Conservation (phyloP, 2,329 filamentous ascomycete species). For the Exophiala sp. region DNA sequence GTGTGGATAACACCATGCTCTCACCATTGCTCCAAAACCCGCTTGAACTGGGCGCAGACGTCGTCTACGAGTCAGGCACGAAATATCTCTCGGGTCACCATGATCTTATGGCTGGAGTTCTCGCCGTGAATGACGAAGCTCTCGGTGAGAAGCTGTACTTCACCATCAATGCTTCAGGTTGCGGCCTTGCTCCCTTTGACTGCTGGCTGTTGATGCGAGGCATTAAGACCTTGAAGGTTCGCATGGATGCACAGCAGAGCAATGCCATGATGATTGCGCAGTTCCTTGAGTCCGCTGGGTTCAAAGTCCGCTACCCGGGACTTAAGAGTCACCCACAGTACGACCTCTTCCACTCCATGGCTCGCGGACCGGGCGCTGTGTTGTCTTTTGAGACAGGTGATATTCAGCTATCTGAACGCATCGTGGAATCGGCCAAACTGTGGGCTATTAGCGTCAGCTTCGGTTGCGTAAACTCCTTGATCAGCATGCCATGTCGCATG, state of each 20-base stretch:
- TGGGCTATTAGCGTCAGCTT: slow-evolving; percentile 98
- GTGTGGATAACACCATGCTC: slow-evolving; percentile 98
- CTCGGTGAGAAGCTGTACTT: slow-evolving; percentile 90
- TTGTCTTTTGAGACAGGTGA: slow-evolving; percentile 95
- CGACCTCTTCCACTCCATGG: slow-evolving; percentile 91
- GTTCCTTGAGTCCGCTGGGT: slow-evolving; percentile 84
- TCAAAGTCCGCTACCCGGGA: slow-evolving; percentile 91
- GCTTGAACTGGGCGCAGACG: slow-evolving; percentile 86
- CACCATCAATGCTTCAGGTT: slow-evolving; percentile 93
- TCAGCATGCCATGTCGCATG: slow-evolving; percentile 99
- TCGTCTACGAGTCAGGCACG: slow-evolving; percentile 95
- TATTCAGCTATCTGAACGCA: slow-evolving; percentile 72
- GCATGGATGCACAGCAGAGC: slow-evolving; percentile 96
- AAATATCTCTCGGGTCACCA: slow-evolving; percentile 98
- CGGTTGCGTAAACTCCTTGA: slow-evolving; percentile 95
- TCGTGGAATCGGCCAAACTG: slow-evolving; percentile 84
- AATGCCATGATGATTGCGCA: slow-evolving; percentile 72
- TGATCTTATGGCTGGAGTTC: slow-evolving; percentile 97
- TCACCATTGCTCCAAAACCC: slow-evolving; percentile 92
- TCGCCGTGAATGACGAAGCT: slow-evolving; percentile 76
- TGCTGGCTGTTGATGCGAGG: slow-evolving; percentile 92
- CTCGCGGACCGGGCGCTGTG: slow-evolving; percentile 87
- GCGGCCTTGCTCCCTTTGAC: slow-evolving; percentile 89
- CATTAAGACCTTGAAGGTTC: slow-evolving; percentile 91
- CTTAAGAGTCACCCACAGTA: slow-evolving; percentile 94